These are phyloP conservation scores for Pythium pyrilobum DNA, from an alignment of 352 stramenopile genomes.

Conservation along the genomic window DNA sequence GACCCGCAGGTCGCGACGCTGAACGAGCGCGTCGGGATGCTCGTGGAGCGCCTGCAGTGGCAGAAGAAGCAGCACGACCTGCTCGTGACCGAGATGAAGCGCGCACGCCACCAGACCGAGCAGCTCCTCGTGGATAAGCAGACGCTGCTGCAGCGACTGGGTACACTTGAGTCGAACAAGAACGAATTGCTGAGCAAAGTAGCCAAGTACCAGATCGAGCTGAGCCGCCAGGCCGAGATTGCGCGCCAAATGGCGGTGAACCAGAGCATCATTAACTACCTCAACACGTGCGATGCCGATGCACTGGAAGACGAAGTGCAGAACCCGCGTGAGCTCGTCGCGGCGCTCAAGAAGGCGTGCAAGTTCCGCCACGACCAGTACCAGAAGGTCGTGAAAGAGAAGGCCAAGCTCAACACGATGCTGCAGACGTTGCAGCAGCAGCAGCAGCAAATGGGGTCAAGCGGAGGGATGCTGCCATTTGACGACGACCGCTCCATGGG, in stretches of 20 bases:
- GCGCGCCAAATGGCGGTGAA: conserved; percentile 48
- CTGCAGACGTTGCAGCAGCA: conserved; percentile 33
- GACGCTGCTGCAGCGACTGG: conserved; percentile 43
- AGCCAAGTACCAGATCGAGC: conserved; percentile 70
- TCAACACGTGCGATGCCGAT: conserved; percentile 66
- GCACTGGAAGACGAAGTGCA: conserved; percentile 70
- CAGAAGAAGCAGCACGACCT: conserved; percentile 73
- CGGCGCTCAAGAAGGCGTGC: conserved; percentile 77
- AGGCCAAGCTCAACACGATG: conserved; percentile 64
- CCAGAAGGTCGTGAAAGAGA: conserved; percentile 77
- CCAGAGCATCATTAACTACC: conserved; percentile 66
- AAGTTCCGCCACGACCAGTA: conserved; percentile 81
- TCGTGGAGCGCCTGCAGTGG: conserved; percentile 71
- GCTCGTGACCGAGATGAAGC: conserved; percentile 49
- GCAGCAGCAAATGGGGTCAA: conserved; percentile 15
- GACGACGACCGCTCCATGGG: not conserved
- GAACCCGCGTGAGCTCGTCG: conserved; percentile 69
- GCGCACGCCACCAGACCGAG: conserved; percentile 57
- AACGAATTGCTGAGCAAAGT: conserved; percentile 62
- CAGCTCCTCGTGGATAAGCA: conserved; percentile 61
- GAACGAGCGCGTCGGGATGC: conserved; percentile 42
- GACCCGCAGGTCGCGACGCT: conserved; percentile 36
- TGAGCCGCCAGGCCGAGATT: conserved; percentile 54
- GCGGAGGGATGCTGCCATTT: no score
- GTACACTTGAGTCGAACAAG: conserved; percentile 39